Base-by-base conservation (phyloP, 225 moss, liverwort and hornwort species). In the Sphagnum tenellum region DNA sequence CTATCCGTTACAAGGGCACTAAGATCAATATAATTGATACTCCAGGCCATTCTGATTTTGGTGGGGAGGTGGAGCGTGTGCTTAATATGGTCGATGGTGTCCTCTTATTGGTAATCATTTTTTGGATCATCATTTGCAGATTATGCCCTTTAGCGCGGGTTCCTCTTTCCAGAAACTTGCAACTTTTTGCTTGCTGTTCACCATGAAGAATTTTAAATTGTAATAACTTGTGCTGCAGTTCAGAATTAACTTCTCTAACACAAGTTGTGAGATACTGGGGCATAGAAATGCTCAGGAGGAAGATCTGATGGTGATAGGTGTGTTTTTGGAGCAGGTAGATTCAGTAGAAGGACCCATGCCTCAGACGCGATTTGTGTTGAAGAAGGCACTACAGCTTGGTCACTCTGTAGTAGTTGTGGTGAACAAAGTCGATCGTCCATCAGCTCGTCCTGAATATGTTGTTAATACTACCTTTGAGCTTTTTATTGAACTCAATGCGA, bases 341-440 rank as follows among this genome's bases (percentile, higher is more conserved):
- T 92, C 94, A 13, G 94, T 95, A 50, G 94, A 95, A 66, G 94
- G 91, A 12, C 94, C 91, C 47, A 95, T 95, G 94, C 94, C 94
- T 4, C 91, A 95, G 65, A 95, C 91, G 9, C 78, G 94, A 61
- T 95, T 95, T 71, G 94, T 95, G 50, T 53, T 95, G 84, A 95
- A 92, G 84, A 91, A 95, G 59, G 94, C 94, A 5, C 77, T 95
- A 53, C 91, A 84, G 69, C 91, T 95, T 44, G 94, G 94, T 12
- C 94, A 95, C 68, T 88, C 82, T 56, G 91, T 91, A 45, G 84
- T 95, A 14, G 94, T 95, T 59, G 94, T 91, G 44, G 94, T 95
- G 11, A 95, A 95, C 76, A 95, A 95, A 71, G 94, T 95, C 12
- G 94, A 95, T 71, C 85, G 91, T 52, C 89, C 88, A 60, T 85